Base-by-base conservation (phyloP, 2,329 filamentous ascomycete species). In the Aspergillus japonicus region DNA sequence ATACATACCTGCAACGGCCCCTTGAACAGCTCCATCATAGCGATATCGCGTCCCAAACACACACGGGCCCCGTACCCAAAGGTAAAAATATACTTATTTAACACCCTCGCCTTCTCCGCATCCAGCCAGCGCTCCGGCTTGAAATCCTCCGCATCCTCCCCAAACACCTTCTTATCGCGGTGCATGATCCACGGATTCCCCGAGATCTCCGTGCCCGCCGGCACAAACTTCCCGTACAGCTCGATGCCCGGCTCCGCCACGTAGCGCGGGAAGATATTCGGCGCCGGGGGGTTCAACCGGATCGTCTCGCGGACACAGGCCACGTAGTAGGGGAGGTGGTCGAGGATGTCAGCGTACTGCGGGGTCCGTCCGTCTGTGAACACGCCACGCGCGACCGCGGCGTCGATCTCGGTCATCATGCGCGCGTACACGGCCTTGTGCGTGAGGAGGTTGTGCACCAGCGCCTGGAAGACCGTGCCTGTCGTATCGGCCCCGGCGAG, bases 401-500 rank as follows among this genome's bases (percentile, higher is more conserved):
- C 60, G 57, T 81, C 77, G 39, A 85, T 78, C 60, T 83, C 78
- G 2, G 66, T 68, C 74, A 83, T 80, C 60, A 84, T 72, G 55
- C 74, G 79, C 6, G 75, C 71, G 62, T 83, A 83, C 5, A 79
- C 76, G 0, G 64, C 63, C 1, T 71, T 69, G 50, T 78, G 67
- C 4, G 71, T 69, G 47, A 81, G 64, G 23, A 84, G 68, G 59
- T 78, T 77, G 21, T 73, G 67, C 62, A 84, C 75, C 62, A 83
- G 70, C 0, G 78, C 79, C 56, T 82, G 79, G 67, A 84, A 80
- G 3, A 78, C 75, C 2, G 82, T 83, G 0, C 80, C 81, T 0
- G 81, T 83, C 4, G 82, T 84, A 62, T 84, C 82, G 3, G 81
- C 81, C 19, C 82, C 82, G 0, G 82, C 82, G 7, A 84, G 72